Percentiles rank a stretch among this genome's conserved stretches.
phyloP scores from a whole-genome alignment of 2,329 filamentous ascomycete genomes.

The Fusarium pseudocircinatum region DNA sequence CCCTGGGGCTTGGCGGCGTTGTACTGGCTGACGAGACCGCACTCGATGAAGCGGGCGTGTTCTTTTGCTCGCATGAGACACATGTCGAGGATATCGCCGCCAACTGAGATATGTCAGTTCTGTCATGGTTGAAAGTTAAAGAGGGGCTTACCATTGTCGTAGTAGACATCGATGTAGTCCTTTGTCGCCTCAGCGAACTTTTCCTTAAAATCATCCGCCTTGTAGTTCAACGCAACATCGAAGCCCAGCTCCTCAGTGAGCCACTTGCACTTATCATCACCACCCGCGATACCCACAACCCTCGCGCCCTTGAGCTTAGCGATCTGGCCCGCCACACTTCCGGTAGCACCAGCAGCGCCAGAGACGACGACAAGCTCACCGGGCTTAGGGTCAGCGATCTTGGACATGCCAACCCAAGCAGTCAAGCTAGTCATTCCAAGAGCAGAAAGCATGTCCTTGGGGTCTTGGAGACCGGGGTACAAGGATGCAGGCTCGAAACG shows the following conservation, averaged over 20 bases:
- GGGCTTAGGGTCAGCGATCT: slow-evolving; percentile 72
- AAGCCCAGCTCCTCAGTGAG: slow-evolving; percentile 72
- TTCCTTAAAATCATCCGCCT: slow-evolving; percentile 67
- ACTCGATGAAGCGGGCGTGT: slow-evolving; percentile 75
- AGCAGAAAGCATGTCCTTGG: slow-evolving; percentile 70
- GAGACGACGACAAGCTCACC: slow-evolving; percentile 82
- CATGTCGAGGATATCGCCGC: slow-evolving; percentile 75
- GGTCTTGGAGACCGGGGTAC: slow-evolving; percentile 53
- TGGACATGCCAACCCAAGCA: slow-evolving; percentile 78
- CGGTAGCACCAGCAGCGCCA: slow-evolving; percentile 81
- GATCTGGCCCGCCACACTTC: slow-evolving; percentile 80
- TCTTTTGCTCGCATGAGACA: slow-evolving; percentile 70
- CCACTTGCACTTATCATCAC: slow-evolving; percentile 73
- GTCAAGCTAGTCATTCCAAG: slow-evolving; percentile 76
- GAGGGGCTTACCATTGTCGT: slow-evolving; percentile 65
- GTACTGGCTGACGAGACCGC: slow-evolving; percentile 77
- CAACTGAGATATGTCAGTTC: slow-evolving; percentile 54
- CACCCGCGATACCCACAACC: slow-evolving; percentile 73
- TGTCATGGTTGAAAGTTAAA: rapidly evolving
- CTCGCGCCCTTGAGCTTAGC: slow-evolving; percentile 74
- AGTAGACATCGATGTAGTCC: slow-evolving; percentile 74
- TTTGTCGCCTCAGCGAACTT: slow-evolving; percentile 69
- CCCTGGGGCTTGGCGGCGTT: slow-evolving; percentile 66
- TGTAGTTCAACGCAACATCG: slow-evolving; percentile 76
- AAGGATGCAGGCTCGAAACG: slow-evolving; percentile 54